Base-by-base conservation (phyloP, 306 rosid species). In the Canavalia gladiata region DNA sequence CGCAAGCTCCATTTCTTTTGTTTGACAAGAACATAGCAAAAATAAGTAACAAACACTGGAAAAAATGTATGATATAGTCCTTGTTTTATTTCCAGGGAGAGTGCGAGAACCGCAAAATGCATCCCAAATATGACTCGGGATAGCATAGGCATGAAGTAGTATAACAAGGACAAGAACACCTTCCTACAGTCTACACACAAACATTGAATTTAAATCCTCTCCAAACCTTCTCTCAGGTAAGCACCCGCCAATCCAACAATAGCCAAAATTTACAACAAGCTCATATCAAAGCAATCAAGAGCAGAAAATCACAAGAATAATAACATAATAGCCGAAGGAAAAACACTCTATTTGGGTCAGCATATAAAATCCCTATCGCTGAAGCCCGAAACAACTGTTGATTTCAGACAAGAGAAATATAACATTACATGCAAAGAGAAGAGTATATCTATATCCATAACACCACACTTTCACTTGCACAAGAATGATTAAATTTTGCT, bases 1-100 rank as follows among this genome's bases (percentile, higher is more conserved):
- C 66, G 31, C 69, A 65, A 47, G 52, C 81, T 72, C 59, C 83
- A 41, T 54, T 9, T 52, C 52, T 56, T 42, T 60, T 34, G 39
- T 54, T 63, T 47, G 39, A 4, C 46, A 51, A 62, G 25, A 28
- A 55, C 55, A 57, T 37, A 18, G n/a, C 1, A 80, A 59, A 73
- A 47, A 54, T 30, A 25, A 60, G 68, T 4, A 69, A 60, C 55
- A 31, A 58, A 41, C 35, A 71, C 59, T 4, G 28, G 11, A 9
- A 34, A 28, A 45, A 41, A 28, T n/a, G 25, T 41, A 37, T 1
- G 25, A n/a, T 65, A 47, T 30, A 55, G 37, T 34, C 58, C 56
- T 64, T 1, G 13, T 7, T n/a, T 41, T 10, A 68, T 73, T 75
- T 45, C 56, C 52, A 58, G 5, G 41, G 39, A 58, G 25, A 71